Evolutionary conservation across 768 basidiomycete genomes (phyloP), one percentile per base, ranked within the genome.

Genomic region (Podaxis pistillaris): DNA sequence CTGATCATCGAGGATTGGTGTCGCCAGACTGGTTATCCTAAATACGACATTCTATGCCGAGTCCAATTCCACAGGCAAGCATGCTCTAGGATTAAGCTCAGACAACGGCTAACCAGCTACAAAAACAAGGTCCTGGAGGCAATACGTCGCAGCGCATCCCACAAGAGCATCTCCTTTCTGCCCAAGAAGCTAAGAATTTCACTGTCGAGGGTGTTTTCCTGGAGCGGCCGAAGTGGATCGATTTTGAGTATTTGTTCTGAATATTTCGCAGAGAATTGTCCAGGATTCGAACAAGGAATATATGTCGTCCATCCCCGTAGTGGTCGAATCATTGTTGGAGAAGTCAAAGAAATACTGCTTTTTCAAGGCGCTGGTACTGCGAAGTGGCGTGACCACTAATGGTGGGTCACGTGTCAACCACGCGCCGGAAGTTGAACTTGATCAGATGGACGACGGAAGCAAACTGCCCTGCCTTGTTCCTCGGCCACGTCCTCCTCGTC

Each of bases 41-140:
- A 79, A 80, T 65, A 83, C 86, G 2, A 83, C 81, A 0, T 84
- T 83, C 67, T 87, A 82, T 62, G 86, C 85, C 1, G 86, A 88
- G 68, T 86, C 72, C 63, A 73, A 78, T 40, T 87, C 86, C 1
- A 74, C 74, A 22, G 86, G 86, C 81, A 65, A 40, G 56, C 56
- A 17, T 13, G 49, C 3, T 26, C 33, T n/a, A 37, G 38, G 19
- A 40, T 6, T 22, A n/a, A 5, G 19, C 6, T 17, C 3, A 26
- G 1, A 24, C 19, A 3, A 13, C 22, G 7, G 3, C 30, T 38
- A 40, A 36, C 19, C n/a, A 41, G 17, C 41, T 28, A 7, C 22
- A 15, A n/a, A 49, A 36, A 36, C n/a, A 63, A 84, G 86, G 86
- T 40, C 82, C 85, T 4, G 85, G 86, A 36, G 81, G 83, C n/a